Percentiles rank a stretch among this genome's conserved stretches.
phyloP scores from a whole-genome alignment of 1,139 yeast species.

The Geotrichum bryndzae region DNA sequence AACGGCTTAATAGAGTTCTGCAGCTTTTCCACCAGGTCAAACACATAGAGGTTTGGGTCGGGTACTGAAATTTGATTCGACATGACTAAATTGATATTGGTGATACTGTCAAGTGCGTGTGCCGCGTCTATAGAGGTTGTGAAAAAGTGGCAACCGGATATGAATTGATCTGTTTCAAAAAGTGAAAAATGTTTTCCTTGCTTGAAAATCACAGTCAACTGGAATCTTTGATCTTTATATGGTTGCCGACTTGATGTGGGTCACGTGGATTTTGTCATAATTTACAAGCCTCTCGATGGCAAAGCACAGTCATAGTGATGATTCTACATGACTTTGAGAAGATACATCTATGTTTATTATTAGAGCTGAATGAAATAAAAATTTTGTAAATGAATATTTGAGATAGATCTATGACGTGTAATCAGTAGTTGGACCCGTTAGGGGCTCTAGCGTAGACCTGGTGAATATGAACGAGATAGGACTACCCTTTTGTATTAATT shows the following conservation, averaged over 20 bases:
- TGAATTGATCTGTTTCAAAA: neutral
- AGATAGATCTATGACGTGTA: neutral
- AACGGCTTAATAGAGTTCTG: conserved; percentile 9
- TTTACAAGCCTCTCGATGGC: neutral
- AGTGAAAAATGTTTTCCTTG: neutral
- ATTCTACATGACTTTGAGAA: neutral
- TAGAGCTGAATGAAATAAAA: neutral
- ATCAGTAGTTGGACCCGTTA: neutral
- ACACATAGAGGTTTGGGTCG: conserved; percentile 12
- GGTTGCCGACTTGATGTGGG: neutral
- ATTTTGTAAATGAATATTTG: neutral
- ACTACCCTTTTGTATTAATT: neutral
- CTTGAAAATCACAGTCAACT: neutral
- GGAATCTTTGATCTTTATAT: neutral
- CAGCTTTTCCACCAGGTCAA: conserved; percentile 13
- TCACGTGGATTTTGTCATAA: neutral
- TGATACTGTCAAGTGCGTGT: neutral
- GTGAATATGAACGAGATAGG: conserved; percentile 14
- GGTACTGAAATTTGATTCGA: conserved; percentile 10
- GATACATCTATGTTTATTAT: neutral
- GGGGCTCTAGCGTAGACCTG: conserved; percentile 13
- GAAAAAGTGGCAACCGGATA: neutral
- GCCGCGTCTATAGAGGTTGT: neutral
- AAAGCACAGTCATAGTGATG: neutral
- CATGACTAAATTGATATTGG: neutral